These are phyloP conservation scores for Globisporangium barbulae DNA, from an alignment of 352 stramenopile species.

Conservation along the genomic window DNA sequence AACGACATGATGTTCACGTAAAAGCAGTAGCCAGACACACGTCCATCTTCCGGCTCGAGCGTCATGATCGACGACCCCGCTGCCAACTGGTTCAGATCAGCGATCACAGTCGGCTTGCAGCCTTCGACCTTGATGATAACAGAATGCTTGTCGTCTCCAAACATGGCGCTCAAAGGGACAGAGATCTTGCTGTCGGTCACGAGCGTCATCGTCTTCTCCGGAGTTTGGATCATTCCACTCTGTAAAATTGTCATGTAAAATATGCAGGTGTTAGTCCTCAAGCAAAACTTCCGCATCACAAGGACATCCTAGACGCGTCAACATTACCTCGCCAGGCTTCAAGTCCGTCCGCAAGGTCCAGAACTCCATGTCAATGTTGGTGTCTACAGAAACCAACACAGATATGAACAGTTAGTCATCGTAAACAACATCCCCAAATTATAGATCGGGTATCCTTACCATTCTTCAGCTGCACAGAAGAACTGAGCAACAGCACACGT, in stretches of 20 bases:
- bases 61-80: slow-evolving; percentile 67
- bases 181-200: slow-evolving; percentile 82
- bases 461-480: slow-evolving; percentile 88
- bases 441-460: slow-evolving; percentile 25
- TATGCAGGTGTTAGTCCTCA: background rate
- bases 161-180: slow-evolving; percentile 75
- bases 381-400: slow-evolving; percentile 32
- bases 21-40: slow-evolving; percentile 70
- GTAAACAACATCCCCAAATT: background rate
- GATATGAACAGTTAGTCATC: slow-evolving; percentile 4
- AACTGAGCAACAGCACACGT: slow-evolving; percentile 79
- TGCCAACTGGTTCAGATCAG: slow-evolving; percentile 57
- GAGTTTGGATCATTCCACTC: slow-evolving; percentile 35
- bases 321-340: slow-evolving; percentile 39
- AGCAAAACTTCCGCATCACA: background rate
- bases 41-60: slow-evolving; percentile 58
- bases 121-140: slow-evolving; percentile 84
- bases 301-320: too few relatives aligned
- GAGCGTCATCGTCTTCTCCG: slow-evolving; percentile 41
- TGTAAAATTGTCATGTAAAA: slow-evolving; percentile 8
- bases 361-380: slow-evolving; percentile 78
- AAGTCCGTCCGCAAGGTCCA: slow-evolving; percentile 66
- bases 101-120: slow-evolving; percentile 81
- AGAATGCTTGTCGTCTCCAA: slow-evolving; percentile 73
- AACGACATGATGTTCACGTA: slow-evolving; percentile 81